These are phyloP conservation scores for Hypoxylon sp. DNA, from an alignment of 2,329 filamentous ascomycete species.

Conservation along the genomic window DNA sequence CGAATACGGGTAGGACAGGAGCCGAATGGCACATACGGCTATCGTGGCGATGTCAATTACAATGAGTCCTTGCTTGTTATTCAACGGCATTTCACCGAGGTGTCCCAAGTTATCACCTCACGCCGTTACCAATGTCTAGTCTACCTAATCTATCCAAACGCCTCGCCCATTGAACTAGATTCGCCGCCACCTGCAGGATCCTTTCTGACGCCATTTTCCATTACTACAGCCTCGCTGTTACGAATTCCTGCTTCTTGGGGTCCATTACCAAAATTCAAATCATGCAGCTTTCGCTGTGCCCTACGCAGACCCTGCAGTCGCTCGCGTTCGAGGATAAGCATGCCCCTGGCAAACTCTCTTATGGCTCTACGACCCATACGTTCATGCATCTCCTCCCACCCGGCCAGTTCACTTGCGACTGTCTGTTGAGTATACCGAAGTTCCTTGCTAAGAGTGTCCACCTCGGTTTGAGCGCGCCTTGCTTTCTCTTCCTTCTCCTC, in stretches of 20 bases:
- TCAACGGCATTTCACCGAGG: constrained; percentile 18
- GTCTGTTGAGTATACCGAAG: constrained; percentile 93
- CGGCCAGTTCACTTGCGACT: constrained; percentile 90
- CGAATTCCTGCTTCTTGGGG: constrained; percentile 24
- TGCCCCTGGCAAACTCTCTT: constrained; percentile 80
- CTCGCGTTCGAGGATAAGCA: constrained; percentile 85
- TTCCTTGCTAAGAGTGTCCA: constrained; percentile 82
- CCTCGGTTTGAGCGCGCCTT: constrained; percentile 77
- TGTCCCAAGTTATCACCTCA: constrained; percentile 19
- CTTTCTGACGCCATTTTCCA: constrained; percentile 34
- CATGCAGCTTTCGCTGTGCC: constrained; percentile 76
- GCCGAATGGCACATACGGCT: constrained; percentile 16
- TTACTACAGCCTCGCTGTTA: constrained; percentile 23
- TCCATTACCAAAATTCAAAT: constrained; percentile 43
- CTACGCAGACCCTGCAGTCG: constrained; percentile 85
- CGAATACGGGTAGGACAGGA: constrained; percentile 15
- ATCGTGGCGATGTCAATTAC: constrained; percentile 31
- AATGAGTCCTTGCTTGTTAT: constrained; percentile 29
- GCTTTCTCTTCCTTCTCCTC: constrained; percentile 89
- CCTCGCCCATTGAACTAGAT: constrained; percentile 44
- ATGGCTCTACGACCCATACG: constrained; percentile 82
- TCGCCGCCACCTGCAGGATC: constrained; percentile 44
- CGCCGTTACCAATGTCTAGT: constrained; percentile 36
- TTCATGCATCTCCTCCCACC: constrained; percentile 92
- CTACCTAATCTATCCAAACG: constrained; percentile 46